Evolutionary conservation across 768 basidiomycete genomes (phyloP), one percentile per base, ranked within the genome.

Genomic region (Panaeolus papilionaceus): DNA sequence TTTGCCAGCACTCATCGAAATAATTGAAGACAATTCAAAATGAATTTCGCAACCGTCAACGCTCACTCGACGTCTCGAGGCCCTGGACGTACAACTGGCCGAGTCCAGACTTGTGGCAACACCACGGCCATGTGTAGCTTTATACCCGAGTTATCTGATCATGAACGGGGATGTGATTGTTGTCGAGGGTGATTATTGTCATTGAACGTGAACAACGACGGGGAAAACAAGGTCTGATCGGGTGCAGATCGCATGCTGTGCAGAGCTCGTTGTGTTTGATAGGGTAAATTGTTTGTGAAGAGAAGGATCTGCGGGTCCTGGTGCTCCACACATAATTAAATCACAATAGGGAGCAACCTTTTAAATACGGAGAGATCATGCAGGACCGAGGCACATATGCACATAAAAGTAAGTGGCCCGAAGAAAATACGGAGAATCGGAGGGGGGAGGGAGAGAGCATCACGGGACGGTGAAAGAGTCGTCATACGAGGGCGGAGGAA

Each of bases 401-500:
- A 58, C 12, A 58, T 58, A 58, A 58, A 20, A 8, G 20, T 51
- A 26, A 28, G 49, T 51, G 49, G 23, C 49, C 6, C 10, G 49
- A 51, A 23, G 11, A 28, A 51, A 28, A 51, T 9, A 28, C 5
- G 26, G 23, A 51, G 49, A 18, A 14, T 16, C 7, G 45, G 45
- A n/a, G 47, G 7, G 3, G 11, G 47, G 20, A 20, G 20, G 44
- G n/a, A 45, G 18, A n/a, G 28, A 14, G 14, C 14, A 58, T 33
- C 28, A 58, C 12, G 73, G 71, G 12, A 74, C 66, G 38, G 68
- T 64, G 49, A 74, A 73, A 8, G 70, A 38, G 67, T 77, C 79
- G 45, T 79, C 78, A 68, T 80, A 80, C 8, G 79, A 74, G 0
- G 79, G 79, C 4, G 79, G 79, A 16, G 79, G 78, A 38, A 77